phyloP scores from a whole-genome alignment of 108 stramenopile species.

The Nitzschia palea region DNA sequence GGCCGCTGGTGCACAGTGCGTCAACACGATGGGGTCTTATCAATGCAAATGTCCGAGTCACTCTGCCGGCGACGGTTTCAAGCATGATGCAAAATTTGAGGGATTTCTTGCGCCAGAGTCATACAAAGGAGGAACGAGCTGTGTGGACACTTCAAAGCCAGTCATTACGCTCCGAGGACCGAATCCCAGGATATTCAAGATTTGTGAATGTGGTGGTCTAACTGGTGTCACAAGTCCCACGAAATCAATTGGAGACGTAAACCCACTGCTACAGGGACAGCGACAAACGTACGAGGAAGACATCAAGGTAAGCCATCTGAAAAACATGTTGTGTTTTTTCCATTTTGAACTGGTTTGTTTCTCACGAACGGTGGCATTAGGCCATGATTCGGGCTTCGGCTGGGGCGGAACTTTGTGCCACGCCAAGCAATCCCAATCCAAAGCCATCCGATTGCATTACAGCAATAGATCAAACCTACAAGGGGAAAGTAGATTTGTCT shows the following conservation, averaged over 20 bases:
- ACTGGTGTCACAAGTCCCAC: conserved; percentile 50
- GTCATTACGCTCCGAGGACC: conserved; percentile 73
- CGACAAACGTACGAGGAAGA: conserved; percentile 63
- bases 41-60: conserved; percentile 82
- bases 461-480: conserved; percentile 78
- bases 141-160: conserved; percentile 81
- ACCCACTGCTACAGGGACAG: conserved; percentile 38
- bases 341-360: neutral
- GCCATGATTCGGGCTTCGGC: conserved; percentile 61
- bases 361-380: conserved; percentile 8
- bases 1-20: conserved; percentile 71
- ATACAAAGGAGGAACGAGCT: conserved; percentile 87
- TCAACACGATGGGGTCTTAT: conserved; percentile 86
- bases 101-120: conserved; percentile 9
- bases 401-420: conserved; percentile 87
- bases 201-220: conserved; percentile 64
- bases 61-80: conserved; percentile 88
- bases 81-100: conserved; percentile 35
- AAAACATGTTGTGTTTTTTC: conserved; percentile 1
- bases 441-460: conserved; percentile 62
- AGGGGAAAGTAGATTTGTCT: conserved; percentile 71
- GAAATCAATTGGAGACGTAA: conserved; percentile 27
- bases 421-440: conserved; percentile 48
- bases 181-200: conserved; percentile 80
- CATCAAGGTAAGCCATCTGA: conserved; percentile 52